Conservation (phyloP, 2,329 filamentous ascomycete species). For the Graphilbum sp. region DNA sequence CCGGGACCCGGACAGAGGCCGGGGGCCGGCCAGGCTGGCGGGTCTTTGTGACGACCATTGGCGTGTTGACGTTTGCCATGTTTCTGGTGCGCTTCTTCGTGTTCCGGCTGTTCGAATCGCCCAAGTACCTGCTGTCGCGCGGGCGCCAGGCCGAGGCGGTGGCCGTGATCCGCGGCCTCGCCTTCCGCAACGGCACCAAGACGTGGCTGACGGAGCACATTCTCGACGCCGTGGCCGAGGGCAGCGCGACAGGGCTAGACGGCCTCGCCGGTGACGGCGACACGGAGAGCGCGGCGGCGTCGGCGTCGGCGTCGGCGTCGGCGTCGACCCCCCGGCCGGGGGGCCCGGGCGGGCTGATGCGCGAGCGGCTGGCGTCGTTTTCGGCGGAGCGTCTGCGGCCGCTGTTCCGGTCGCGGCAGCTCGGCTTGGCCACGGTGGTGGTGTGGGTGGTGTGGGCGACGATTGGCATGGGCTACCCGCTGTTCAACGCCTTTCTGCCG, state of each 20-base stretch:
- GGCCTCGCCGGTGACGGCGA: background rate
- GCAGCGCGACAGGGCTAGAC: slow-evolving; percentile 5
- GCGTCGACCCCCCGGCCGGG: slow-evolving; percentile 1
- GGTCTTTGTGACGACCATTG: slow-evolving; percentile 54
- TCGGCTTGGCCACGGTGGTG: slow-evolving; percentile 33
- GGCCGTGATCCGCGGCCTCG: slow-evolving; percentile 63
- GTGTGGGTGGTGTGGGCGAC: slow-evolving; percentile 71
- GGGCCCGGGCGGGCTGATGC: slow-evolving; percentile 21
- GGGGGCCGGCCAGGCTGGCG: slow-evolving; percentile 54
- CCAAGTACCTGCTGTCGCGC: slow-evolving; percentile 65
- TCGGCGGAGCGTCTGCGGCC: slow-evolving; percentile 50
- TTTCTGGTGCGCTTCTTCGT: slow-evolving; percentile 64
- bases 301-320: background rate
- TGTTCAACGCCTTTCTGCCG: slow-evolving; percentile 84
- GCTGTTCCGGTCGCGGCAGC: slow-evolving; percentile 40
- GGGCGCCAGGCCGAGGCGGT: slow-evolving; percentile 66
- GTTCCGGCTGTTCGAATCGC: slow-evolving; percentile 72
- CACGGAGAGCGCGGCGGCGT: background rate
- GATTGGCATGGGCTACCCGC: slow-evolving; percentile 73
- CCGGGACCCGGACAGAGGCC: too few relatives aligned
- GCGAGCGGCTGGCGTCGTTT: slow-evolving; percentile 46
- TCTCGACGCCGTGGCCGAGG: slow-evolving; percentile 36
- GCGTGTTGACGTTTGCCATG: slow-evolving; percentile 58
- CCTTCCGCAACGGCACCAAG: slow-evolving; percentile 49
- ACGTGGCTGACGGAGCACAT: slow-evolving; percentile 66